Evolutionary conservation across 2,329 filamentous ascomycete genomes (phyloP).

Genomic region (Aureobasidium sp.): DNA sequence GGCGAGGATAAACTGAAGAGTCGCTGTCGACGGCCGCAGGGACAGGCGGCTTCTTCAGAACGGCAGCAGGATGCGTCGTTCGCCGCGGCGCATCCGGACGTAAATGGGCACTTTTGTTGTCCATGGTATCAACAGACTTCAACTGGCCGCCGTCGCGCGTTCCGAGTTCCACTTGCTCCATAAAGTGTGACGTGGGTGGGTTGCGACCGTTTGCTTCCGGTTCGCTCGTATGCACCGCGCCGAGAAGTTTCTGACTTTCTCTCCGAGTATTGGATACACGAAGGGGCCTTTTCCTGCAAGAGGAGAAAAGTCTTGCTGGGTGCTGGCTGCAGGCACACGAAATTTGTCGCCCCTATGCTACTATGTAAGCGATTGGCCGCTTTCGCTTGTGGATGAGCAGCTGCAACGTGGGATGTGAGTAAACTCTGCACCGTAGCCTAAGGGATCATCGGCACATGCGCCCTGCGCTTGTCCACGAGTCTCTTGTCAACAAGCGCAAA

Average conservation of each 20-base stretch:
- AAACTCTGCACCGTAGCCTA: neutral
- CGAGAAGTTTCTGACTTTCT: neutral
- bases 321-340: neutral
- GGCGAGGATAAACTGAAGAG: neutral
- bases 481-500: neutral
- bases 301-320: neutral
- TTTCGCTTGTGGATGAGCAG: neutral
- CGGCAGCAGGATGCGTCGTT: neutral
- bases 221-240: neutral
- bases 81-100: conserved; percentile 1
- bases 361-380: neutral
- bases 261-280: neutral
- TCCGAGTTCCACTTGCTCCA: conserved; percentile 8
- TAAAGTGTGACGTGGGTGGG: conserved; percentile 7
- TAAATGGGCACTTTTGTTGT: neutral
- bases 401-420: neutral
- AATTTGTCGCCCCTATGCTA: neutral
- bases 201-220: neutral
- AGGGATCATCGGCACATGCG: neutral
- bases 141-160: neutral
- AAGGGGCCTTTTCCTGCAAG: neutral
- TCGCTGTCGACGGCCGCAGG: neutral
- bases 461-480: neutral
- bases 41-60: neutral
- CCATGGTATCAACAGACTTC: conserved; percentile 1